Evolutionary conservation across 129 eudicot genomes (phyloP), one percentile per base, ranked within the genome.

Genomic region (Flaveria brownii): DNA sequence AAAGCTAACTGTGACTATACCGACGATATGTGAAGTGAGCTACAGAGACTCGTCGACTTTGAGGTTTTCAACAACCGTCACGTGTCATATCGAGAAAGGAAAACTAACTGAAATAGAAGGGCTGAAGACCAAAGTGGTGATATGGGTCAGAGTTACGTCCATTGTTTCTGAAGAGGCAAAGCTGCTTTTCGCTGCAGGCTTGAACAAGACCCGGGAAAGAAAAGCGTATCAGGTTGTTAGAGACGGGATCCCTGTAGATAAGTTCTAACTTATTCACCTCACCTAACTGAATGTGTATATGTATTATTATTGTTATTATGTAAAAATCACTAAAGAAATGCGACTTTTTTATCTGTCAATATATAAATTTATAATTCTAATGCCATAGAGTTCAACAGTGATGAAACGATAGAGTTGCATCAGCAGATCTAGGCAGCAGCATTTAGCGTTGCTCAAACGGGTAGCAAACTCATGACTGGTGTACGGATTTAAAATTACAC

Each of bases 21-120:
- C 87, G 8, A 22, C 66, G 15, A 26, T 80, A 2, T 83, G 87
- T 50, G 90, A 86, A 74, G 87, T 86, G 23, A 82, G 82, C 17
- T 86, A 86, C 46, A 74, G 76, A 71, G 90, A 86, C 78, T 83
- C 87, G 12, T 83, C 90, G 20, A 81, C 70, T 22, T 54, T 86
- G 66, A 79, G 90, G 68, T 86, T 83, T 74, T 52, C 69, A 2
- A 83, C 77, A 25, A 78, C 65, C 47, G 90, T 86, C 0, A 77
- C 85, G 3, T 78, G 85, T 17, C 77, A 73, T 71, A 77, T 86
- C 36, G 90, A 86, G 83, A 86, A 86, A 56, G 87, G 87, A 36
- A 86, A 80, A 33, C 77, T 86, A 10, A 81, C 74, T 11, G 90
- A 86, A 25, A 73, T 86, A 28, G 90, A 86, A 72, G 90, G 90